A percentile compares a stretch with the other conserved stretches of the same genome.
phyloP scores from a whole-genome alignment of 2,329 filamentous ascomycete species.

The Paecilomyces sp. region DNA sequence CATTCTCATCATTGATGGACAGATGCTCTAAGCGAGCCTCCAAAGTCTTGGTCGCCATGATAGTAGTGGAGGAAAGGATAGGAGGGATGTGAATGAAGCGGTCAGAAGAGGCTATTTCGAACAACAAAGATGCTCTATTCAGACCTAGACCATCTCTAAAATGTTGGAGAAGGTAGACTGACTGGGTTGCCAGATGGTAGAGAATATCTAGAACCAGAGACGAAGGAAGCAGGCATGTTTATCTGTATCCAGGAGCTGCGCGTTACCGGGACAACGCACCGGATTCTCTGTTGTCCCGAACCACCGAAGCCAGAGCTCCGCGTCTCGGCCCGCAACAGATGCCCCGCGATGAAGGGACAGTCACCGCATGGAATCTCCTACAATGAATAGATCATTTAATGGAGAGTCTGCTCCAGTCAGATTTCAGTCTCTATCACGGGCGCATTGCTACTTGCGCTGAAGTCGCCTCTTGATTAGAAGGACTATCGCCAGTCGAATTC shows the following conservation, averaged over 20 bases:
- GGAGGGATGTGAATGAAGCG: neutral
- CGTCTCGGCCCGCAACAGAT: neutral
- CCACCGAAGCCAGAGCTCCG: neutral
- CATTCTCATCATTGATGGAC: slow-evolving; percentile 84
- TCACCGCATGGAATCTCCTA: neutral
- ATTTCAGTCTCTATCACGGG: neutral
- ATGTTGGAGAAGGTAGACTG: neutral
- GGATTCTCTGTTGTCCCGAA: slow-evolving; percentile 11
- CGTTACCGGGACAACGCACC: slow-evolving; percentile 22
- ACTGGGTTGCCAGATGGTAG: neutral
- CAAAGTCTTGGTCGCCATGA: slow-evolving; percentile 67
- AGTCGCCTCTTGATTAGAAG: neutral
- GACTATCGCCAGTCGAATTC: neutral
- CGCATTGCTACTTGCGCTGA: neutral
- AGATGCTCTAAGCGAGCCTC: slow-evolving; percentile 87
- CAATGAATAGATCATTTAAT: neutral
- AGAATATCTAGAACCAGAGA: slow-evolving; percentile 1
- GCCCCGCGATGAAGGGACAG: neutral
- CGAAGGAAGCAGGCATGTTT: slow-evolving; percentile 8
- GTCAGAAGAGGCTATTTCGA: neutral
- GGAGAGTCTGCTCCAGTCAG: neutral
- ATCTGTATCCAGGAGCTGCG: slow-evolving; percentile 2
- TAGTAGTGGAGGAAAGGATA: slow-evolving; percentile 17
- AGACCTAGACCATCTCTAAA: neutral
- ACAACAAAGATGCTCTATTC: neutral